These are phyloP conservation scores for Kondoa malvinella DNA, from an alignment of 768 basidiomycete species.

Conservation along the genomic window DNA sequence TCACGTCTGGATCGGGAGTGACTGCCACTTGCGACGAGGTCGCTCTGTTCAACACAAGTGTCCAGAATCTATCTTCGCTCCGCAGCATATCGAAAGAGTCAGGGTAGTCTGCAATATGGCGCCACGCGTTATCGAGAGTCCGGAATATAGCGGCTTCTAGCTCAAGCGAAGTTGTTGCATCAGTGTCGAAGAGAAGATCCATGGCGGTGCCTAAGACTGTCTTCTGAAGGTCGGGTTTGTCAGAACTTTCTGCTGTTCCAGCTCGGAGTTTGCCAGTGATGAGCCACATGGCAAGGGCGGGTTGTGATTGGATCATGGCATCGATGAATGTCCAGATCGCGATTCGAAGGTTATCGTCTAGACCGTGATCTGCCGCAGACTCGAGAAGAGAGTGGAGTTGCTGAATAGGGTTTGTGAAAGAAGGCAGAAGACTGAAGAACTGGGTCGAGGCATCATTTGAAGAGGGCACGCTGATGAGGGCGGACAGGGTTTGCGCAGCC, in stretches of 20 bases:
- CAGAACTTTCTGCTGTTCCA: constrained; percentile 30
- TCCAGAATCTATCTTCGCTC: constrained; percentile 34
- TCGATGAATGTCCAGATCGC: constrained; percentile 26
- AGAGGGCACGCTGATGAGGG: not conserved
- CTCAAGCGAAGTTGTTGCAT: constrained; percentile 54
- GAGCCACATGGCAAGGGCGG: constrained; percentile 62
- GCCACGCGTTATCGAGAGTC: constrained; percentile 63
- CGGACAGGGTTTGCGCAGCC: constrained; percentile 3
- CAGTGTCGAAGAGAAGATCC: not conserved
- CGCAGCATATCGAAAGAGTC: constrained; percentile 43
- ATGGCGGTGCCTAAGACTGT: not conserved
- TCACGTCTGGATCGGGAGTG: not conserved
- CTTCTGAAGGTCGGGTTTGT: constrained; percentile 23
- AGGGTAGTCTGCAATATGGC: constrained; percentile 59
- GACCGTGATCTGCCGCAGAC: not conserved
- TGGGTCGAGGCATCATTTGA: not conserved
- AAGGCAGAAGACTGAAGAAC: not conserved
- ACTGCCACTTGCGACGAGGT: not conserved
- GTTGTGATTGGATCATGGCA: constrained; percentile 66
- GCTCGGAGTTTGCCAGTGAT: constrained; percentile 46
- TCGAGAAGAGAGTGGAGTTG: not conserved
- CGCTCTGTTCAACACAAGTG: not conserved
- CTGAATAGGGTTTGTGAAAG: not conserved
- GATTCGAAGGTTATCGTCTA: not conserved
- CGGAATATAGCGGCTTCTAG: constrained; percentile 56